Conservation (phyloP, 2,329 filamentous ascomycete species). For the Trichoderma oligosporum region DNA sequence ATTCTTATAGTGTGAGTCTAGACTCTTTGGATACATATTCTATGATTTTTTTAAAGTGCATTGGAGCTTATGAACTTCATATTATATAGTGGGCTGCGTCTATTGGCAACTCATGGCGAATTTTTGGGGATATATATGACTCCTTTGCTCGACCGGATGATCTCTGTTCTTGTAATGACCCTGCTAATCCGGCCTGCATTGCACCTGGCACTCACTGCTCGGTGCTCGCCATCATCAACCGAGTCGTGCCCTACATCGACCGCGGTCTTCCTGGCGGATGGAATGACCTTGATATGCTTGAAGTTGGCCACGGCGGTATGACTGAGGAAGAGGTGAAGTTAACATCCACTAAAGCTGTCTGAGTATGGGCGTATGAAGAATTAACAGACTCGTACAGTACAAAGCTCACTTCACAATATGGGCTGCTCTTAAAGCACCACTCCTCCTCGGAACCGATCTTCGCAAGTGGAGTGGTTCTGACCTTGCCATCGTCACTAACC, state of each 20-base stretch:
- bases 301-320: conserved; percentile 16
- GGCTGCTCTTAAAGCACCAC: conserved; percentile 43
- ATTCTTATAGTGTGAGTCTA: conserved; percentile 4
- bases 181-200: conserved; percentile 16
- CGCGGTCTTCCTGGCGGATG: conserved; percentile 16
- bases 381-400: neutral
- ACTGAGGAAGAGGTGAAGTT: conserved; percentile 14
- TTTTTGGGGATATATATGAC: conserved; percentile 35
- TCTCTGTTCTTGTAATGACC: conserved; percentile 15
- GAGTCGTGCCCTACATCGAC: conserved; percentile 11
- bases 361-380: too few relatives aligned
- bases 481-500: conserved; percentile 25
- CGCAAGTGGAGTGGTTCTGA: conserved; percentile 25
- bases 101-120: conserved; percentile 33
- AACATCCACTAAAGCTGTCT: too few relatives aligned
- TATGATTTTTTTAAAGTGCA: neutral
- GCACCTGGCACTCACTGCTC: conserved; percentile 17
- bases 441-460: conserved; percentile 41
- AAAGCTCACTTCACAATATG: conserved; percentile 42
- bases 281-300: conserved; percentile 19
- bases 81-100: conserved; percentile 8
- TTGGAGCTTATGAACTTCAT: too few relatives aligned
- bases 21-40: neutral
- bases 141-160: conserved; percentile 27
- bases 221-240: conserved; percentile 16